Percentiles rank a stretch among this genome's conserved stretches.
Evolutionary conservation across 2,329 filamentous ascomycete species (phyloP).

Genomic region (Aspergillus proliferans): DNA sequence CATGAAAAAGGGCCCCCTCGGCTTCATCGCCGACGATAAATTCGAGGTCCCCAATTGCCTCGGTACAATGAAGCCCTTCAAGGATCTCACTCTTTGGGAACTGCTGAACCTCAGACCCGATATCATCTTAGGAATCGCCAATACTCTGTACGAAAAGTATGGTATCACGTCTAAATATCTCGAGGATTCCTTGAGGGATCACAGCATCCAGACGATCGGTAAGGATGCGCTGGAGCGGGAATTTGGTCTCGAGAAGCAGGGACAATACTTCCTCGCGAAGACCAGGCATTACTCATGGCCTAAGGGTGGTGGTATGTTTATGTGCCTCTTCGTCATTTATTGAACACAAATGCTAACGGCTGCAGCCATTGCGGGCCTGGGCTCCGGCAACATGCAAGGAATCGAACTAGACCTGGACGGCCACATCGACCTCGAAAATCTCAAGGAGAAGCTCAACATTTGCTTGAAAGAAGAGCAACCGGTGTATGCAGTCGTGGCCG

Average conservation of each 20-base stretch:
- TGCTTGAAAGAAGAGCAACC: conserved; percentile 22
- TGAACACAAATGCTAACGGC: neutral
- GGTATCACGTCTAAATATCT: conserved; percentile 1
- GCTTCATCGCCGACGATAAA: conserved; percentile 19
- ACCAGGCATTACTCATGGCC: conserved; percentile 48
- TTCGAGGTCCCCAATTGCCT: conserved; percentile 28
- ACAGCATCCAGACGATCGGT: conserved; percentile 8
- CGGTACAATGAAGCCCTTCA: conserved; percentile 17
- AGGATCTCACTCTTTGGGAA: conserved; percentile 38
- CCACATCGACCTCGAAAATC: conserved; percentile 29
- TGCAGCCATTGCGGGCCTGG: conserved; percentile 41
- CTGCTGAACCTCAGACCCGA: conserved; percentile 40
- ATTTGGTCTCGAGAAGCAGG: conserved; percentile 26
- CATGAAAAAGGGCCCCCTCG: conserved; percentile 21
- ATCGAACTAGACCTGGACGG: conserved; percentile 38
- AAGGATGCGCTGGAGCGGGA: conserved; percentile 6
- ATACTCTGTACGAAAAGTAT: conserved; percentile 7
- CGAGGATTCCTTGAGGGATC: neutral
- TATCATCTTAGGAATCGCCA: conserved; percentile 37
- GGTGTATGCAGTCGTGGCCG: conserved; percentile 41
- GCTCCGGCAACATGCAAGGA: conserved; percentile 38
- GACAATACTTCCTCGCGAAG: conserved; percentile 34
- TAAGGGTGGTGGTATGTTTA: conserved; percentile 37
- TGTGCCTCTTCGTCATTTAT: neutral
- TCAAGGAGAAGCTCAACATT: conserved; percentile 2